Conservation (phyloP, 2,329 filamentous ascomycete genomes). For the Colletotrichum ledebouriae region DNA sequence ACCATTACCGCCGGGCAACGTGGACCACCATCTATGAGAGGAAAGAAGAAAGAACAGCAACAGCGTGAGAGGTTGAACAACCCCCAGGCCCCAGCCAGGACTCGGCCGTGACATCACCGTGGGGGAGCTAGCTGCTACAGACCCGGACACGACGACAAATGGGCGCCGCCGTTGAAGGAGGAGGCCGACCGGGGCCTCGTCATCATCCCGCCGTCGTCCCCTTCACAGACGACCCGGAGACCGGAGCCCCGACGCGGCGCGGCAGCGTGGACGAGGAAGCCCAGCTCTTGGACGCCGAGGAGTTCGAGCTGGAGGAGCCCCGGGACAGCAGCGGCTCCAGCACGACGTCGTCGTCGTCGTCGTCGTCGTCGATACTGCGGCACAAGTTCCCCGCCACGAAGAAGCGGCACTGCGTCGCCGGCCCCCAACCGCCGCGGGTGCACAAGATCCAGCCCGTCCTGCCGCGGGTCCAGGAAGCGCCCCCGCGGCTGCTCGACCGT, state of each 20-base stretch:
- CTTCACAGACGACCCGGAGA: slow-evolving; percentile 34
- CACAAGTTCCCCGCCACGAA: slow-evolving; percentile 34
- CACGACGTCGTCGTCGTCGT: slow-evolving; percentile 22
- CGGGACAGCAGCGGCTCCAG: slow-evolving; percentile 28
- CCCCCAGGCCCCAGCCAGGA: no score
- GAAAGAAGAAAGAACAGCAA: no score
- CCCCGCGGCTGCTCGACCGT: slow-evolving; percentile 29
- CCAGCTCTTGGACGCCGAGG: slow-evolving; percentile 23
- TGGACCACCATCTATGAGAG: no score
- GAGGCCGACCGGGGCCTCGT: slow-evolving; percentile 15
- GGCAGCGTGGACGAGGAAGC: slow-evolving; percentile 34
- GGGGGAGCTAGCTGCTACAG: neutral
- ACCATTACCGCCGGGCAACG: no score
- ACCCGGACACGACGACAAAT: slow-evolving; percentile 9
- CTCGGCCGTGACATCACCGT: no score
- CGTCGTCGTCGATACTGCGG: slow-evolving; percentile 18
- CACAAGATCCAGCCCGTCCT: slow-evolving; percentile 31
- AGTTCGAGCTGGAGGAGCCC: slow-evolving; percentile 34
- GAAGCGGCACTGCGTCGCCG: slow-evolving; percentile 34
- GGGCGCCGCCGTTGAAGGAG: slow-evolving; percentile 30
- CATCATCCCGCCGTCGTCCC: slow-evolving; percentile 5
- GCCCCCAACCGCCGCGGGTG: slow-evolving; percentile 33
- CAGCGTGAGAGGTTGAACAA: no score
- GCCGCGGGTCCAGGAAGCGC: slow-evolving; percentile 25
- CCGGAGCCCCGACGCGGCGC: slow-evolving; percentile 18